Base-by-base conservation (phyloP, 2,329 filamentous ascomycete species). In the Hypocreales sp. region DNA sequence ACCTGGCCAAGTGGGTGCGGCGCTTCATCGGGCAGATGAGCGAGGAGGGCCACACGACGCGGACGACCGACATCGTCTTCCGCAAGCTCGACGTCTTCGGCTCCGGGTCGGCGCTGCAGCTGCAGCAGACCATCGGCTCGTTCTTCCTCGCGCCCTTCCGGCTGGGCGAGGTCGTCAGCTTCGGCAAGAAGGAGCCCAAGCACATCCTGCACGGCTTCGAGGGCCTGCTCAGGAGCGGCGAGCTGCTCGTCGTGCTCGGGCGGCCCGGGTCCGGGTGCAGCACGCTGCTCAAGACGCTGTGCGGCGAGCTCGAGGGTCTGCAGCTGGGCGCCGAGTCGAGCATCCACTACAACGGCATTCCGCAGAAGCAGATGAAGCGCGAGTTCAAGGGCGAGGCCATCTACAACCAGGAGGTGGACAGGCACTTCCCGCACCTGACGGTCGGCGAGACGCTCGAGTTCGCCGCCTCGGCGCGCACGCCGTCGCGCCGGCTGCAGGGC, bases 361-460 rank as follows among this genome's bases (percentile, higher is more conserved):
- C 59, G 0, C 58, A 60, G 34, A 44, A 55, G 31, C 47, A 56
- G 30, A 73, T 74, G 61, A 55, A 57, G 26, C 60, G 60, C 32
- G 60, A 74, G 39, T 79, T 75, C 41, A 64, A 69, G 32, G 72
- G 72, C 22, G 73, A 72, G 47, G 62, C 75, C 2, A 58, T 81
- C 9, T 86, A 87, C 46, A 83, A 82, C 38, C 74, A 81, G 10
- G 80, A 87, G 51, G 61, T 65, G 16, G 78, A 83, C 44, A 62
- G 76, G 16, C 79, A 86, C 44, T 86, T 83, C 36, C 73, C 79
- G 0, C 74, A 79, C n/a, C 55, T 90, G 14, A 81, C 74, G 0
- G 78, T 86, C 8, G 71, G 75, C 2, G 65, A 82, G 36, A 87
- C 79, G 0, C 58, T 87, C 1, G 62, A 70, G 27, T 86, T 86